Percentiles rank a stretch among this genome's conserved stretches.
These are phyloP conservation scores for Leptomonas pyrrhocoris DNA, from an alignment of 208 protist genomes.

Conservation along the genomic window DNA sequence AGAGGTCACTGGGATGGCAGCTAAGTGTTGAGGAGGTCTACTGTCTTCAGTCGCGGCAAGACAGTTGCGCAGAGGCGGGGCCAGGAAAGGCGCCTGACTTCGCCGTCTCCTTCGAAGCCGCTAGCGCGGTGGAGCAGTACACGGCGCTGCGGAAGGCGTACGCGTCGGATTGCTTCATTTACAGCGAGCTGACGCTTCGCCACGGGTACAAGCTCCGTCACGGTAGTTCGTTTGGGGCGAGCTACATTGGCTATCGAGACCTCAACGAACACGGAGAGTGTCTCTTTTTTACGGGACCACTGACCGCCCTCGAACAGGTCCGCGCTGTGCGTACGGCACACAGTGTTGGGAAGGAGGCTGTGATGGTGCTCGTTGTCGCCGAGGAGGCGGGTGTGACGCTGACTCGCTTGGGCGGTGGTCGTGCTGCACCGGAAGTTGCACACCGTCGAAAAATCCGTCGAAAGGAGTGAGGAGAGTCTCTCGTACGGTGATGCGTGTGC, in stretches of 20 bases:
- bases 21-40: constrained; percentile 70
- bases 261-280: constrained; percentile 46
- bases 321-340: constrained; percentile 51
- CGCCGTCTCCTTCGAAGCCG: constrained; percentile 33
- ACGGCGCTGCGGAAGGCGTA: constrained; percentile 22
- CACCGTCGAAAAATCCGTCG: background rate
- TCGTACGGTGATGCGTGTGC: background rate
- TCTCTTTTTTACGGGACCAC: constrained; percentile 57
- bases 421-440: background rate
- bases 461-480: background rate
- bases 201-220: constrained; percentile 58
- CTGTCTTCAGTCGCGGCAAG: constrained; percentile 18
- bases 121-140: constrained; percentile 17
- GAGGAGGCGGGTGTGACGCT: constrained; percentile 8
- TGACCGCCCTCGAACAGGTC: constrained; percentile 42
- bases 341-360: constrained; percentile 63
- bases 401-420: background rate
- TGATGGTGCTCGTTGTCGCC: constrained; percentile 15
- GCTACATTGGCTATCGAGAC: constrained; percentile 65
- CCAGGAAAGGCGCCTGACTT: background rate
- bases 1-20: constrained; percentile 48
- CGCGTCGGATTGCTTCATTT: constrained; percentile 45
- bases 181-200: constrained; percentile 44
- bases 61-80: background rate
- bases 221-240: constrained; percentile 65